phyloP scores from a whole-genome alignment of 768 basidiomycete genomes.

The Pulveroboletus frians region DNA sequence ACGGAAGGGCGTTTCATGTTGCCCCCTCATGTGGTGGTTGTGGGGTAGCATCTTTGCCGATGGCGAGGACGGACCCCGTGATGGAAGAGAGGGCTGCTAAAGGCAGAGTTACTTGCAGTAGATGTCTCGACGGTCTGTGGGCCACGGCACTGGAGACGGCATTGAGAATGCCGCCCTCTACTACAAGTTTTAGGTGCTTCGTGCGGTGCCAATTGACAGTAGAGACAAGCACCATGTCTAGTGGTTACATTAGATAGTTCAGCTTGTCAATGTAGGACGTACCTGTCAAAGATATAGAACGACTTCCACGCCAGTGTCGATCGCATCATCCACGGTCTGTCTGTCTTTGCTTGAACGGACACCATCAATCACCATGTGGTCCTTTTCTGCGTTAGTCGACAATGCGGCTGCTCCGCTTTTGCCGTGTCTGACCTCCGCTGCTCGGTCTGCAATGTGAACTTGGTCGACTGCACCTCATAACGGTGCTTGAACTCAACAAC shows the following conservation, averaged over 20 bases:
- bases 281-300: slow-evolving; percentile 95
- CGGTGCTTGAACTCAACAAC: background rate
- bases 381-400: too few species aligned
- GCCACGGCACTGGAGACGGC: slow-evolving; percentile 74
- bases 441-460: background rate
- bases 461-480: background rate
- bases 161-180: slow-evolving; percentile 67
- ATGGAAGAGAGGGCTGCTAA: slow-evolving; percentile 54
- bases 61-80: slow-evolving; percentile 66
- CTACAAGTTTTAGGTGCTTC: slow-evolving; percentile 64
- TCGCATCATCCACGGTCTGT: slow-evolving; percentile 60
- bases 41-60: slow-evolving; percentile 38
- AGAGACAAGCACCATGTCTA: slow-evolving; percentile 89
- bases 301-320: slow-evolving; percentile 80
- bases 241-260: background rate
- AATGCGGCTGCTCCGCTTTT: too few species aligned
- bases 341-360: slow-evolving; percentile 35
- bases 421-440: too few species aligned
- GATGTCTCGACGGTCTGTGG: slow-evolving; percentile 29
- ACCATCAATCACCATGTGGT: background rate
- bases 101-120: slow-evolving; percentile 34
- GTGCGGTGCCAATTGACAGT: slow-evolving; percentile 95
- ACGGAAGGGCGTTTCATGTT: slow-evolving; percentile 60
- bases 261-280: background rate
- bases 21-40: slow-evolving; percentile 15